Evolutionary conservation across 306 rosid genomes (phyloP), one percentile per base, ranked within the genome.

Genomic region (Mucuna pruriens): DNA sequence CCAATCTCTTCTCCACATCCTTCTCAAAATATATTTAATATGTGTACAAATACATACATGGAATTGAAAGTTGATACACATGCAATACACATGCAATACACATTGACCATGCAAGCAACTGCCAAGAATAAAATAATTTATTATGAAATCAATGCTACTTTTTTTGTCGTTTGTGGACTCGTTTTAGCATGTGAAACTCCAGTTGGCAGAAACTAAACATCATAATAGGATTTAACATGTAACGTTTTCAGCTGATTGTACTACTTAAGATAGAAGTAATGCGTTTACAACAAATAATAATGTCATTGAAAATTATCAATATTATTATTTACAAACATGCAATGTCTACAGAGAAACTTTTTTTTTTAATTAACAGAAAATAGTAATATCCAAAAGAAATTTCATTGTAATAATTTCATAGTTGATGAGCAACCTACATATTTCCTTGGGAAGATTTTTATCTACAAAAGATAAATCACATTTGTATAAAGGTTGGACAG

Each of bases 161-260:
- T 20, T n/a, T 55, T 25, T 9, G 3, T 31, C 26, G 16, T 71
- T 49, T n/a, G 31, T 52, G 12, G 38, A 26, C 3, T 46, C 13
- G 13, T 55, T 74, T 20, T 39, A 38, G 40, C 4, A 38, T 34
- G 10, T 6, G 39, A 74, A 36, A 74, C 66, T 54, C 48, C 36
- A 20, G 52, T n/a, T 33, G 46, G 66, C 19, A 52, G 16, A 52
- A 52, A 73, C 44, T 51, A 73, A 73, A 52, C 55, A 74, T 74
- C 38, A 74, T 55, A 54, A 55, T 20, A 20, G 23, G 11, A 72
- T 16, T 5, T 45, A 42, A 55, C 78, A 74, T 54, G 38, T 40
- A 20, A 52, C 19, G 23, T 61, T 54, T 22, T 22, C 26, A 12
- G 11, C n/a, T 7, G 19, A 49, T 55, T 44, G 33, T 29, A 44